Evolutionary conservation across 257 asterid genomes (phyloP).

Genomic region (Solanum virginianum): DNA sequence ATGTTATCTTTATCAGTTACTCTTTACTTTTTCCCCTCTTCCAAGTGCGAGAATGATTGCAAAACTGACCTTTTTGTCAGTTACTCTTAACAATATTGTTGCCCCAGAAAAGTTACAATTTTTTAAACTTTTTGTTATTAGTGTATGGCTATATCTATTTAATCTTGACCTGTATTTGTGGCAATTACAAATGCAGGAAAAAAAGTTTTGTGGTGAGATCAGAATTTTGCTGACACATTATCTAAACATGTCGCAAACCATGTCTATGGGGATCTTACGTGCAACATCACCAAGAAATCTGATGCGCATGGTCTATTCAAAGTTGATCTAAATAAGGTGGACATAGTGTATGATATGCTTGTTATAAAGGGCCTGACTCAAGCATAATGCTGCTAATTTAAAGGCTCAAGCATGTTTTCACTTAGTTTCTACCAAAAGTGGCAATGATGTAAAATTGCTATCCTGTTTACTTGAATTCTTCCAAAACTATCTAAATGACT

Average conservation of each 20-base stretch:
- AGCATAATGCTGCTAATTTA: conserved; percentile 15
- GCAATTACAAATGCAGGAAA: conserved; percentile 49
- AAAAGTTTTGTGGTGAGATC: conserved; percentile 70
- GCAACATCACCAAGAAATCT: conserved; percentile 54
- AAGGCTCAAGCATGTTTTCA: neutral
- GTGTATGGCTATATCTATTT: neutral
- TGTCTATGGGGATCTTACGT: conserved; percentile 56
- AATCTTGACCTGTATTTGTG: neutral
- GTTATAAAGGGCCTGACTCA: conserved; percentile 56
- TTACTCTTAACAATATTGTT: neutral
- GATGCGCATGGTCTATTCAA: conserved; percentile 76
- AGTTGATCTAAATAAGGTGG: conserved; percentile 74
- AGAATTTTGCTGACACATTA: conserved; percentile 69
- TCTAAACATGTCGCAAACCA: conserved; percentile 69
- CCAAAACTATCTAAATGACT: neutral
- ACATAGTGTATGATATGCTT: conserved; percentile 79
- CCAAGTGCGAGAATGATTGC: neutral
- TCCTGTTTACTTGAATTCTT: neutral
- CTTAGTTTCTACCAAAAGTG: neutral
- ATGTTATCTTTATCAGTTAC: neutral
- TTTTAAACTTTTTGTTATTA: neutral
- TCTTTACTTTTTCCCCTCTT: neutral
- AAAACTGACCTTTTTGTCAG: neutral
- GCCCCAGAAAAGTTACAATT: neutral
- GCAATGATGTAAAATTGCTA: neutral